A percentile compares a stretch with the other conserved stretches of the same genome.
These are phyloP conservation scores for Podospora australis DNA, from an alignment of 495 filamentous ascomycete genomes.

Conservation along the genomic window DNA sequence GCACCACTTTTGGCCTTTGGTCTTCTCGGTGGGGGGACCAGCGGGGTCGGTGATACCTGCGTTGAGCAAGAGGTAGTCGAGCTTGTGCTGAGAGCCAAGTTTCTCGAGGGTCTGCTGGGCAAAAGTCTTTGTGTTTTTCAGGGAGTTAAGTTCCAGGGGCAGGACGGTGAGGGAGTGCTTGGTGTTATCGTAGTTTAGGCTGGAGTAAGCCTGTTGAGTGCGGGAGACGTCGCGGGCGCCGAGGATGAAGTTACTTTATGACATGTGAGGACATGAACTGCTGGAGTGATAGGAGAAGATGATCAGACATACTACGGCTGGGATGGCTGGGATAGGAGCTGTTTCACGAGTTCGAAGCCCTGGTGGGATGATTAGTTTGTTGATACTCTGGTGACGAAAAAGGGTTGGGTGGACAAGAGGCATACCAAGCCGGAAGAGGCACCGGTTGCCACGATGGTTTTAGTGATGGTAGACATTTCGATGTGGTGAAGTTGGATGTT, in stretches of 20 bases:
- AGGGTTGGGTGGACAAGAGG: background rate
- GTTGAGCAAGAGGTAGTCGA: constrained; percentile 41
- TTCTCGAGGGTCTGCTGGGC: constrained; percentile 28
- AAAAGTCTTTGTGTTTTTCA: constrained; percentile 32
- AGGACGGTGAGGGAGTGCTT: constrained; percentile 35
- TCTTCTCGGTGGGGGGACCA: constrained; percentile 19
- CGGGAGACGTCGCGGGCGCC: constrained; percentile 33
- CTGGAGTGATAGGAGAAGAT: constrained; percentile 21
- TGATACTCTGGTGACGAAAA: background rate
- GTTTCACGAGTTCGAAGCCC: constrained; percentile 41
- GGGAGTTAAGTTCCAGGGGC: constrained; percentile 35
- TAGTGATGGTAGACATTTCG: too few species aligned
- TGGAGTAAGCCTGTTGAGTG: constrained; percentile 31
- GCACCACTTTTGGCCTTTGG: constrained; percentile 34
- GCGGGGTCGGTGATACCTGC: constrained; percentile 25
- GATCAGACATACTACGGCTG: constrained; percentile 12
- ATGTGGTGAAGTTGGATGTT: too few species aligned
- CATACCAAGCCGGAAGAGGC: constrained; percentile 38
- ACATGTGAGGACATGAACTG: too few species aligned
- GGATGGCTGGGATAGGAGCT: constrained; percentile 29
- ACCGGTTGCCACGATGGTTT: constrained; percentile 41
- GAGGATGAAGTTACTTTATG: constrained; percentile 41
- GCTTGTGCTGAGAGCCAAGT: constrained; percentile 22
- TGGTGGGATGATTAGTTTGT: constrained; percentile 11
- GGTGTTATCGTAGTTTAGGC: constrained; percentile 25